Base-by-base conservation (phyloP, 225 moss, liverwort and hornwort genomes). In the Pseudisothecium myosuroides region DNA sequence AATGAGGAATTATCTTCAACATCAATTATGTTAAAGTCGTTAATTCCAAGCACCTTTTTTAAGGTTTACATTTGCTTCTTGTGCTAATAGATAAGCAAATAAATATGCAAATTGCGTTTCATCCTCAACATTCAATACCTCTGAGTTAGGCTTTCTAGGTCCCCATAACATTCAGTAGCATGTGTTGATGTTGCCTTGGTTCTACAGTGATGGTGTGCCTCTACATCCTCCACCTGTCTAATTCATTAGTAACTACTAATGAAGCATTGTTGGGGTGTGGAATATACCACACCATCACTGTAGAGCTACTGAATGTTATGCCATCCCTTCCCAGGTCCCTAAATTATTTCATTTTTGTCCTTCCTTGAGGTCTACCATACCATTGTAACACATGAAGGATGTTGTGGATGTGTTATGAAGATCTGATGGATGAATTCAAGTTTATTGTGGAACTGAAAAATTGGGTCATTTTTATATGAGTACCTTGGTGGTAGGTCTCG, bases 371-470 rank as follows among this genome's bases (percentile, higher is more conserved):
- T 77, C 24, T 0, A 14, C 23, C 2, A 34, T 31, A 14, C 23
- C 54, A 37, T 77, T 54, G 23, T 55, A 54, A 77, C 6, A 23
- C 0, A 36, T 0, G 8, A 32, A 34, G n/a, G 79, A 58, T 0
- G 0, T 17, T n/a, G 5, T 7, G 0, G 4, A 58, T 27, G 17
- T n/a, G n/a, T 79, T 78, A 1, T 1, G 26, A n/a, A 6, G 55
- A 4, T 37, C 10, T 4, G 0, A 36, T 79, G 79, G 7, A n/a
- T n/a, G 27, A 27, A 17, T n/a, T 56, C 24, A 78, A 26, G 17
- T 56, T 55, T 78, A 56, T 22, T 56, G 4, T n/a, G 27, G 17
- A 79, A 79, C 56, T 3, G 1, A 79, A n/a, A 79, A n/a, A 56
- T 27, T 23, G 8, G 4, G 4, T 26, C 26, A 79, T 26, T n/a